Evolutionary conservation across 805 yeast species (phyloP).

Genomic region (Blastobotrys parvus): DNA sequence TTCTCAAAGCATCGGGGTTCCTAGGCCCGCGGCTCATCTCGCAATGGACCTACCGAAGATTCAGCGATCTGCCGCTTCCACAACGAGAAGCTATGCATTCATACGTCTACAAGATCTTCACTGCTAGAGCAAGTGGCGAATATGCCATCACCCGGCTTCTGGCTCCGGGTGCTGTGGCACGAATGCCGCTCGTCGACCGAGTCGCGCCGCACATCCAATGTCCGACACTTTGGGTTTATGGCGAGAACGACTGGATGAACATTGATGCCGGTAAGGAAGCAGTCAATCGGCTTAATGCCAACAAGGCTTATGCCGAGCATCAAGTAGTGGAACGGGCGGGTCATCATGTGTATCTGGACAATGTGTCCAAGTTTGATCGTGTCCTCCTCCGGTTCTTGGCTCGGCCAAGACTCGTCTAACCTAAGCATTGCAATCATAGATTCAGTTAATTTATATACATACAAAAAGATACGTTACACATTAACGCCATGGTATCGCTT

Average conservation of each 20-base stretch:
- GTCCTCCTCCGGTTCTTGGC: neutral
- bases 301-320: constrained; percentile 20
- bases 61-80: constrained; percentile 41
- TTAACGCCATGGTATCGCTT: constrained; percentile 12
- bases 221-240: constrained; percentile 77
- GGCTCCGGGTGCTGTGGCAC: constrained; percentile 86
- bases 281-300: constrained; percentile 15
- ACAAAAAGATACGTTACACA: constrained; percentile 6
- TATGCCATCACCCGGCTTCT: constrained; percentile 73
- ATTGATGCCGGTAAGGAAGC: constrained; percentile 32
- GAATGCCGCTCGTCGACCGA: constrained; percentile 55
- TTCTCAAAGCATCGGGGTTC: constrained; percentile 67
- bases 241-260: constrained; percentile 67
- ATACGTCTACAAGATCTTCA: constrained; percentile 77
- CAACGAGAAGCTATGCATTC: constrained; percentile 54
- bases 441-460: neutral
- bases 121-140: constrained; percentile 84
- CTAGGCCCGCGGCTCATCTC: constrained; percentile 79
- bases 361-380: constrained; percentile 22
- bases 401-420: neutral
- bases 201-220: constrained; percentile 41
- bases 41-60: constrained; percentile 80
- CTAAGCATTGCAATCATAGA: neutral
- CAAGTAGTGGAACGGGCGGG: constrained; percentile 45
- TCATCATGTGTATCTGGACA: constrained; percentile 66